These are phyloP conservation scores for Solanum appendiculatum DNA, from an alignment of 257 asterid species.

Conservation along the genomic window DNA sequence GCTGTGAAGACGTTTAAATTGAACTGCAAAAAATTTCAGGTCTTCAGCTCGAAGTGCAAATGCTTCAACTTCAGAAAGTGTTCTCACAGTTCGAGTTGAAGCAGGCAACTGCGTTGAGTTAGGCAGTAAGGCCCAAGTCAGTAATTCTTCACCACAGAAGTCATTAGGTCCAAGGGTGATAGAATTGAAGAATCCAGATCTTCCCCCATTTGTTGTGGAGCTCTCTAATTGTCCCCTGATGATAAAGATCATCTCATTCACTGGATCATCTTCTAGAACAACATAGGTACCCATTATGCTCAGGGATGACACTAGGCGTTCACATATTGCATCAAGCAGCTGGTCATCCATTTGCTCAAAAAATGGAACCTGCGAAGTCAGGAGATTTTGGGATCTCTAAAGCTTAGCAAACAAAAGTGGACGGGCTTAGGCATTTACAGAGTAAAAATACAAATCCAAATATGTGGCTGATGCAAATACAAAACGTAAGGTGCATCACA, in stretches of 20 bases:
- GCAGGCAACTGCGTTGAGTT: slow-evolving; percentile 72
- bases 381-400: background rate
- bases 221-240: slow-evolving; percentile 86
- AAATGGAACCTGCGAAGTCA: slow-evolving; percentile 59
- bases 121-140: slow-evolving; percentile 91
- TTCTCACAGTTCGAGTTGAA: slow-evolving; percentile 66
- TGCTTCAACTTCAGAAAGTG: slow-evolving; percentile 84
- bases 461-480: background rate
- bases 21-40: slow-evolving; percentile 70
- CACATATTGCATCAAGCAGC: slow-evolving; percentile 88
- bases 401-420: background rate
- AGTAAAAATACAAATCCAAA: background rate
- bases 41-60: slow-evolving; percentile 90
- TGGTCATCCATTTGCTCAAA: slow-evolving; percentile 92
- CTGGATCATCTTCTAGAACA: slow-evolving; percentile 84
- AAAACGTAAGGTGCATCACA: background rate
- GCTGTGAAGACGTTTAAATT: slow-evolving; percentile 83
- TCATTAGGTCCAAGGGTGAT: slow-evolving; percentile 77
- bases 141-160: slow-evolving; percentile 87
- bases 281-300: slow-evolving; percentile 63
- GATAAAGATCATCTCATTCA: slow-evolving; percentile 76
- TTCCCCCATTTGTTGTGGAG: slow-evolving; percentile 86
- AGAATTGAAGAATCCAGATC: slow-evolving; percentile 80
- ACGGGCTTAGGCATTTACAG: background rate
- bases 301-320: slow-evolving; percentile 59